These are phyloP conservation scores for Lentinus tigrinus DNA, from an alignment of 768 basidiomycete genomes.

Conservation along the genomic window DNA sequence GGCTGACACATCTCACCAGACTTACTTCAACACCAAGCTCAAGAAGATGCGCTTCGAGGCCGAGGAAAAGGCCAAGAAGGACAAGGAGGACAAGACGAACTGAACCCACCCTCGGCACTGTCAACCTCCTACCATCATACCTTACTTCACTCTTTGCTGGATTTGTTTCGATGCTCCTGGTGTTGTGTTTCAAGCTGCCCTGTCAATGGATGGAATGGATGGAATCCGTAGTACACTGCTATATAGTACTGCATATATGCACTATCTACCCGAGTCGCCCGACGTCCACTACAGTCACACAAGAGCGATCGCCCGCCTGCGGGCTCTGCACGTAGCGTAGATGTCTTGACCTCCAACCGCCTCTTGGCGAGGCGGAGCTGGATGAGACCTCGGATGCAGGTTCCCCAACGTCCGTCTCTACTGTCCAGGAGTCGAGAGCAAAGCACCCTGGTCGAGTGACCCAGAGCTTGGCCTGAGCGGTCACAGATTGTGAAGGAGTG, in stretches of 20 bases:
- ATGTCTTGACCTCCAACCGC: slow-evolving; percentile 36
- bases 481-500: slow-evolving; percentile 43
- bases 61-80: slow-evolving; percentile 43
- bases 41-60: slow-evolving; percentile 61
- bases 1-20: slow-evolving; percentile 39
- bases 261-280: slow-evolving; percentile 12
- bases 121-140: not conserved
- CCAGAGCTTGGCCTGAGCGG: slow-evolving; percentile 55
- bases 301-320: slow-evolving; percentile 26
- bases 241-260: slow-evolving; percentile 15
- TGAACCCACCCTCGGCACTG: slow-evolving; percentile 5
- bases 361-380: slow-evolving; percentile 1
- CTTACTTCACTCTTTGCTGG: not conserved
- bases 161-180: not conserved
- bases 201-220: not conserved
- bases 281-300: slow-evolving; percentile 35
- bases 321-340: slow-evolving; percentile 40
- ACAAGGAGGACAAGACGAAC: slow-evolving; percentile 36
- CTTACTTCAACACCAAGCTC: slow-evolving; percentile 70
- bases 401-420: slow-evolving; percentile 66
- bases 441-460: slow-evolving; percentile 64
- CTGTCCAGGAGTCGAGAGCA: slow-evolving; percentile 62
- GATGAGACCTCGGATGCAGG: slow-evolving; percentile 5
- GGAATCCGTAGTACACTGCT: slow-evolving; percentile 10
- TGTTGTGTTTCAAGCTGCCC: no score